phyloP scores from a whole-genome alignment of 2,329 filamentous ascomycete genomes.

The Tolypocladium ophioglossoides region DNA sequence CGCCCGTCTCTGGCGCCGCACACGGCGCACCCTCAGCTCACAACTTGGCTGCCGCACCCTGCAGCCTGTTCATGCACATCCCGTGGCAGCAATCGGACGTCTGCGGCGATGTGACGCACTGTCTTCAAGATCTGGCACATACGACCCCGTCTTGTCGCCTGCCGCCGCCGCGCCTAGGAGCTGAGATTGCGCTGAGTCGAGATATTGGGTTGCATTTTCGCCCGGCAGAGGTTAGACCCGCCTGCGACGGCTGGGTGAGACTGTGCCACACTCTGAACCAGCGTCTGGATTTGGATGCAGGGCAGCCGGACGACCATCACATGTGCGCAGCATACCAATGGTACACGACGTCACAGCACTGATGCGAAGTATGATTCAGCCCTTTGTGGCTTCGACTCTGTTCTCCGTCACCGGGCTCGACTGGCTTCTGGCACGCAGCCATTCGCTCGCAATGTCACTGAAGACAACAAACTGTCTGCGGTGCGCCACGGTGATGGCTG shows the following conservation, averaged over 20 bases:
- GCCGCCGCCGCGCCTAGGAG: neutral
- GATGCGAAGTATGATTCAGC: neutral
- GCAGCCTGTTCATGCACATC: too few species aligned
- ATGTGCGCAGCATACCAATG: neutral
- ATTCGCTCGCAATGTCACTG: too few species aligned
- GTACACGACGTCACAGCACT: neutral
- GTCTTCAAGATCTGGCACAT: neutral
- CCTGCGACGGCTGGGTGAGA: neutral
- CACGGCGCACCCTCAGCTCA: too few species aligned
- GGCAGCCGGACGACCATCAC: neutral
- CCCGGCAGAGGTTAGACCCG: neutral
- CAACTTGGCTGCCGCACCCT: too few species aligned
- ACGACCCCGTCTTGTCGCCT: neutral
- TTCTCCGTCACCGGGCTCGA: neutral
- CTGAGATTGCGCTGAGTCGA: neutral
- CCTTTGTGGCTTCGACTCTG: neutral
- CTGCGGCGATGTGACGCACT: too few species aligned
- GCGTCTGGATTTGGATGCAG: neutral
- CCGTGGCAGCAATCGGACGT: too few species aligned
- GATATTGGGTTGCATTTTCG: neutral
- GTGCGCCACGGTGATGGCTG: too few species aligned
- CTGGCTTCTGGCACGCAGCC: too few species aligned
- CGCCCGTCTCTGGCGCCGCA: too few species aligned
- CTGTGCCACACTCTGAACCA: too few species aligned
- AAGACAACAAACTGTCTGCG: too few species aligned